Percentiles rank a stretch among this genome's conserved stretches.
Conservation (phyloP, 169 alveolate species). For the Plasmodium malariae region DNA sequence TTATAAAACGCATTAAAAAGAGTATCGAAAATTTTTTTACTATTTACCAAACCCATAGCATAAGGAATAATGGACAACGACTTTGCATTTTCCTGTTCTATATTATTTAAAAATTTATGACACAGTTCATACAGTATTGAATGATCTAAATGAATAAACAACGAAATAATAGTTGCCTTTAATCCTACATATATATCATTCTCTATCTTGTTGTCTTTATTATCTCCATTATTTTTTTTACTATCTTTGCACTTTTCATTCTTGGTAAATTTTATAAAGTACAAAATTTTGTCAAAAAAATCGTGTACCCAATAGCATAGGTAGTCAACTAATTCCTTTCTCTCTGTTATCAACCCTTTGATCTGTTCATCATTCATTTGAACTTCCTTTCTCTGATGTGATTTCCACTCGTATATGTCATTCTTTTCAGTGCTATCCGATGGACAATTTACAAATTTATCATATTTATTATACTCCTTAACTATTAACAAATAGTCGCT, state of each 20-base stretch:
- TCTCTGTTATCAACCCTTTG: slow-evolving; percentile 10
- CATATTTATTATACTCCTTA: slow-evolving; percentile 36
- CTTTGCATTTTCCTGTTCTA: slow-evolving; percentile 58
- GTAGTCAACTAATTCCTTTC: slow-evolving; percentile 58
- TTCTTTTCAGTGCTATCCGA: neutral
- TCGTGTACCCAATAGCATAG: slow-evolving; percentile 67
- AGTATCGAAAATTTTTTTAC: slow-evolving; percentile 54
- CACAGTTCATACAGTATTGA: slow-evolving; percentile 44
- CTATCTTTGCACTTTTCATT: slow-evolving; percentile 48
- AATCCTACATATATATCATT: slow-evolving; percentile 69
- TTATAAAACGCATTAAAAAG: slow-evolving; percentile 59
- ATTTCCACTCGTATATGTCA: too few species aligned
- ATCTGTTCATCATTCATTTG: slow-evolving; percentile 26
- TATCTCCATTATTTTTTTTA: slow-evolving; percentile 68
- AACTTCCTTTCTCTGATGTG: neutral
- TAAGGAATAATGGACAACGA: slow-evolving; percentile 60
- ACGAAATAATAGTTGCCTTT: slow-evolving; percentile 47
- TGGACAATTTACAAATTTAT: neutral
- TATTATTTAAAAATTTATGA: slow-evolving; percentile 54
- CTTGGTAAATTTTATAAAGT: slow-evolving; percentile 55
- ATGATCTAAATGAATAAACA: slow-evolving; percentile 70
- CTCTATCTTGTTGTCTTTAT: slow-evolving; percentile 37
- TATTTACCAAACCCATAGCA: slow-evolving; percentile 56
- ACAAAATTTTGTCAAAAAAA: slow-evolving; percentile 68
- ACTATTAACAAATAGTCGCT: slow-evolving; percentile 5